Evolutionary conservation across 305 asterid genomes (phyloP).

Genomic region (Fraxinus xanthoxyloides): DNA sequence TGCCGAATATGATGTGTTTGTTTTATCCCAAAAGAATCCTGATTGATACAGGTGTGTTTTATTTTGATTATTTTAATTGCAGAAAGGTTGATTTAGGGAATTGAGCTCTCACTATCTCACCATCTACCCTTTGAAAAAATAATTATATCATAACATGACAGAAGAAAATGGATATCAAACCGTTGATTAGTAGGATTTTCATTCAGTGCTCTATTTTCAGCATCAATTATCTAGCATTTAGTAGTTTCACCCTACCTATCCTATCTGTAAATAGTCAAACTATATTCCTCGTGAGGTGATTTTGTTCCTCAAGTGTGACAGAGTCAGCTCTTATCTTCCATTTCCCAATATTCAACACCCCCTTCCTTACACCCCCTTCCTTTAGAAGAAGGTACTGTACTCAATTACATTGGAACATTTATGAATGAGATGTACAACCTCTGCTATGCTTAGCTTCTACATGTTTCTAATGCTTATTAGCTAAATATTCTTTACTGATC

Average conservation of each 20-base stretch:
- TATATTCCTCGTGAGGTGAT: neutral
- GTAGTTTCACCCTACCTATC: neutral
- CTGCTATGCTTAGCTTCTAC: neutral
- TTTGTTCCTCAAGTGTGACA: neutral
- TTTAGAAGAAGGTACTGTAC: neutral
- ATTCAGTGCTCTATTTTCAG: neutral
- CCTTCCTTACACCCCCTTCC: neutral
- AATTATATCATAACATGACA: neutral
- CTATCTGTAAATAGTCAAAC: neutral
- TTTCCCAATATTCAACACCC: neutral
- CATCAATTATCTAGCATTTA: neutral
- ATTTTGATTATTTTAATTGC: neutral
- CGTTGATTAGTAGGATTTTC: neutral
- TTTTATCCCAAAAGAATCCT: neutral
- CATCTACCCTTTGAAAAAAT: neutral
- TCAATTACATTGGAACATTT: neutral
- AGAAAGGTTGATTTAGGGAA: neutral
- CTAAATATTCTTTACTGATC: neutral
- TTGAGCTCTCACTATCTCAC: neutral
- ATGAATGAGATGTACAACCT: neutral
- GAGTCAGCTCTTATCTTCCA: neutral
- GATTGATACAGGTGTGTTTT: neutral
- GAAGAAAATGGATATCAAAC: neutral
- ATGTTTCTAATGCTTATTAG: neutral
- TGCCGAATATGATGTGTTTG: neutral